Conservation (phyloP, 768 basidiomycete species). For the Mycena leptocephala region DNA sequence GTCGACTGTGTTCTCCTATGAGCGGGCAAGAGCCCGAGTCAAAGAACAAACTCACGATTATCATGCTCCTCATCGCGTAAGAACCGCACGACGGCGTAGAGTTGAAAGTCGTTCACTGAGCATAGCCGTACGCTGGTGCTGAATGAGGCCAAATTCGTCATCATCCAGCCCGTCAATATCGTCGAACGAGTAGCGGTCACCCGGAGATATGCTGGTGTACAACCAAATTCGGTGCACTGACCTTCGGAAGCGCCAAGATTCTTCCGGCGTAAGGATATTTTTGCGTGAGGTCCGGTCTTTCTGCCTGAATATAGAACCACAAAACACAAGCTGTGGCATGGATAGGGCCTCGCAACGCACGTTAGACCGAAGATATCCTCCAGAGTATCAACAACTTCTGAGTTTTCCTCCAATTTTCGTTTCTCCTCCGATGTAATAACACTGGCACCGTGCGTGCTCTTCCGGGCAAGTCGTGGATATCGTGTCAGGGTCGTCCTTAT, state of each 20-base stretch:
- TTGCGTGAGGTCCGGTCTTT: no score
- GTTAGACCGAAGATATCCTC: no score
- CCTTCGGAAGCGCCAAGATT: constrained; percentile 43
- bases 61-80: no score
- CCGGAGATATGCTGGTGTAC: neutral
- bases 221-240: constrained; percentile 35
- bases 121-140: no score
- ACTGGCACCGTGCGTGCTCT: neutral
- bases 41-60: no score
- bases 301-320: neutral
- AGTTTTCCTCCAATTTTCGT: no score
- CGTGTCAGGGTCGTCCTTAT: neutral
- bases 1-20: neutral
- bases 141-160: neutral
- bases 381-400: no score
- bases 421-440: constrained; percentile 20
- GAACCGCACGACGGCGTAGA: no score
- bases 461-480: constrained; percentile 12
- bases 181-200: neutral
- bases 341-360: no score
- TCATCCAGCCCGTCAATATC: neutral
- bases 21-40: no score
- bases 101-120: no score
- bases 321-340: no score
- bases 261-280: constrained; percentile 38